A percentile compares a stretch with the other conserved stretches of the same genome.
Conservation (phyloP, 2,329 filamentous ascomycete genomes). For the Colletotrichum tamarilloi region DNA sequence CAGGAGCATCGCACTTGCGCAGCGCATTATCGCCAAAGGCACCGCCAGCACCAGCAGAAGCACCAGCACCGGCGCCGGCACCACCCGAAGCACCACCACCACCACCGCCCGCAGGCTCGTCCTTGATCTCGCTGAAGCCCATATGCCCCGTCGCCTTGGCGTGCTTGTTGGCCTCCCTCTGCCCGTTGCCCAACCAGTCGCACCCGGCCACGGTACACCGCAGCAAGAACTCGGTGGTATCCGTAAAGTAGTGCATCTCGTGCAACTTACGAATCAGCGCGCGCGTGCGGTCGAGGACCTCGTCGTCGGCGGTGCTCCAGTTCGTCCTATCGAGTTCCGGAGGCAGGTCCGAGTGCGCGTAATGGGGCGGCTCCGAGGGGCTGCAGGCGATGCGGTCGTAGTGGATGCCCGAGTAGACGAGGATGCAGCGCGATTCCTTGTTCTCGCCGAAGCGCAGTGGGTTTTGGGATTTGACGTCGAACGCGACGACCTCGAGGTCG, state of each 20-base stretch:
- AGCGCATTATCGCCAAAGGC: conserved; percentile 64
- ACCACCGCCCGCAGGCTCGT: conserved; percentile 50
- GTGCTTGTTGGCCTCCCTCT: conserved; percentile 71
- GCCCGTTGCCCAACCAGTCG: conserved; percentile 74
- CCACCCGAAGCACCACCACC: neutral
- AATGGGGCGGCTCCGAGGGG: conserved; percentile 67
- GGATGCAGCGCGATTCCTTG: conserved; percentile 74
- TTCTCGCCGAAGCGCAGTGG: conserved; percentile 79
- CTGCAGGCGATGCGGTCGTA: conserved; percentile 90
- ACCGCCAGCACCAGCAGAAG: neutral
- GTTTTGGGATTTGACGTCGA: conserved; percentile 71
- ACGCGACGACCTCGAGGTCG: conserved; percentile 84
- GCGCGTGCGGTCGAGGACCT: conserved; percentile 76
- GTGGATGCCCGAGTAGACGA: conserved; percentile 93
- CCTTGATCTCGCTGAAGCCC: conserved; percentile 75
- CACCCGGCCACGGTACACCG: conserved; percentile 77
- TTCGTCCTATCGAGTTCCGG: conserved; percentile 79
- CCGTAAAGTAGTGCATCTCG: conserved; percentile 85
- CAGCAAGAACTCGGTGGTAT: conserved; percentile 83
- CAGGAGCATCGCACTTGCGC: conserved; percentile 75
- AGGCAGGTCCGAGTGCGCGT: conserved; percentile 66
- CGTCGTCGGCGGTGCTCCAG: conserved; percentile 66
- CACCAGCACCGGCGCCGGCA: neutral
- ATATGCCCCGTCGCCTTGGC: conserved; percentile 70
- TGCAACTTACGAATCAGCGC: conserved; percentile 73